Evolutionary conservation across 1,284 basidiomycete species (phyloP), one percentile per base, ranked within the genome.

Genomic region (Puccinia coronata): DNA sequence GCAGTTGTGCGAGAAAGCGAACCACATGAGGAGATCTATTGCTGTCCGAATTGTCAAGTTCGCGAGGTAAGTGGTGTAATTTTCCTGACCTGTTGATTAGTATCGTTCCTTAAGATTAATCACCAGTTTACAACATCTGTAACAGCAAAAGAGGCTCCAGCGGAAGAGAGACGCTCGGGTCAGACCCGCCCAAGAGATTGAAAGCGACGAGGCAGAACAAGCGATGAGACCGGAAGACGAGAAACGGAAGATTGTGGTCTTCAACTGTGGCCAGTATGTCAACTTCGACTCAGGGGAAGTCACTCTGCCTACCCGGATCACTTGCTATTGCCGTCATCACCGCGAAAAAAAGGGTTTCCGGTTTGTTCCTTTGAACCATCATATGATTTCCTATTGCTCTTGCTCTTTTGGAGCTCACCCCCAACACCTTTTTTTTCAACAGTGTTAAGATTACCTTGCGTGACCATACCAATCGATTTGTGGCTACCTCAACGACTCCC

Each of bases 281-380:
- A 93, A 95, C 84, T 95, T 99, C 85, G 92, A 91, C 20, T 90
- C 92, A 25, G 97, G 97, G 47, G 93, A 93, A 53, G 92, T 92
- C 18, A 90, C 94, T 25, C 89, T 99, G 23, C 97, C 97, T 2
- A 92, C 98, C 70, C 91, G 97, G 69, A 95, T 99, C 83, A 98
- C 97, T 9, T 99, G 97, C 87, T 99, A 99, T 87, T 99, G 97
- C 85, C 92, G 97, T 74, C 97, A 99, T 88, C 97, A 99, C 87
- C 92, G 94, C 82, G 97, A 99, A 88, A 98, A 98, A 88, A 89
- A 93, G 69, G 97, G 97, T 0, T 99, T 99, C 87, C 87, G 86
- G 88, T 89, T 78, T 84, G 88, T 85, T 18, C 28, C 16, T 63
- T 49, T 39, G 9, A 47, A 34, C 34, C 25, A n/a, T 20, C 8